These are phyloP conservation scores for Lophiostoma macrostomum DNA, from an alignment of 495 filamentous ascomycete genomes.

Conservation along the genomic window DNA sequence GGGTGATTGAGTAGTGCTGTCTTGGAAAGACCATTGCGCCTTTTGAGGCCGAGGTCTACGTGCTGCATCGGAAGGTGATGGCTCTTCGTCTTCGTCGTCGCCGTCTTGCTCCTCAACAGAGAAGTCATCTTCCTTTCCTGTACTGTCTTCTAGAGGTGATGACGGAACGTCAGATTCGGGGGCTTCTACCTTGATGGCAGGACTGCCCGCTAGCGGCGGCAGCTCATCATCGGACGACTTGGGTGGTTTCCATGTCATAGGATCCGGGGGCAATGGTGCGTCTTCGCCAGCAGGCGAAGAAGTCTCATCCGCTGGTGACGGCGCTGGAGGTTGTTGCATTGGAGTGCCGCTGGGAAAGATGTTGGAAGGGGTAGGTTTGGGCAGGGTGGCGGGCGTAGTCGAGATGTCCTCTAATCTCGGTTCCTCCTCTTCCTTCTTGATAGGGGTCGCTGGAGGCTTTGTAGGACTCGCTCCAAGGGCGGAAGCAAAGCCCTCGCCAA, in stretches of 20 bases:
- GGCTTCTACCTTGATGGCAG: slow-evolving; percentile 44
- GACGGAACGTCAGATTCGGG: slow-evolving; percentile 42
- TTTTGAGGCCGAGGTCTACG: slow-evolving; percentile 11
- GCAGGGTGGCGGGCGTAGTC: slow-evolving; percentile 50
- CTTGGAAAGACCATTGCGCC: slow-evolving; percentile 8
- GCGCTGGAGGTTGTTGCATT: slow-evolving; percentile 13
- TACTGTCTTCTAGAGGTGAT: slow-evolving; percentile 33
- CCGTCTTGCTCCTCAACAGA: slow-evolving; percentile 38
- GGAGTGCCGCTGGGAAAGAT: slow-evolving; percentile 42
- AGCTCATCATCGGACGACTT: slow-evolving; percentile 44
- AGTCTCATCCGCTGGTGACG: not conserved
- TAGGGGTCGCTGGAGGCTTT: slow-evolving; percentile 45
- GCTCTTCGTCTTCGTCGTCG: slow-evolving; percentile 27
- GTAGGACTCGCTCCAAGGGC: slow-evolving; percentile 47
- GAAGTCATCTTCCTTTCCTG: slow-evolving; percentile 21
- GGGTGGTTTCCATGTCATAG: slow-evolving; percentile 26
- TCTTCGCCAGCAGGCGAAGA: slow-evolving; percentile 32
- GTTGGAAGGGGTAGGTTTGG: slow-evolving; percentile 42
- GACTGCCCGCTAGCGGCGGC: slow-evolving; percentile 63
- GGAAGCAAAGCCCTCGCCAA: slow-evolving; percentile 56
- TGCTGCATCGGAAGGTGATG: slow-evolving; percentile 20
- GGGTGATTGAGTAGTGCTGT: slow-evolving; percentile 23
- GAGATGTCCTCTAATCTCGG: slow-evolving; percentile 46
- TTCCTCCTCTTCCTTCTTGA: slow-evolving; percentile 58
- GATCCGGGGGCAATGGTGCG: slow-evolving; percentile 44